phyloP scores from a whole-genome alignment of 805 yeast genomes.

The Suhomyces kilbournensis region DNA sequence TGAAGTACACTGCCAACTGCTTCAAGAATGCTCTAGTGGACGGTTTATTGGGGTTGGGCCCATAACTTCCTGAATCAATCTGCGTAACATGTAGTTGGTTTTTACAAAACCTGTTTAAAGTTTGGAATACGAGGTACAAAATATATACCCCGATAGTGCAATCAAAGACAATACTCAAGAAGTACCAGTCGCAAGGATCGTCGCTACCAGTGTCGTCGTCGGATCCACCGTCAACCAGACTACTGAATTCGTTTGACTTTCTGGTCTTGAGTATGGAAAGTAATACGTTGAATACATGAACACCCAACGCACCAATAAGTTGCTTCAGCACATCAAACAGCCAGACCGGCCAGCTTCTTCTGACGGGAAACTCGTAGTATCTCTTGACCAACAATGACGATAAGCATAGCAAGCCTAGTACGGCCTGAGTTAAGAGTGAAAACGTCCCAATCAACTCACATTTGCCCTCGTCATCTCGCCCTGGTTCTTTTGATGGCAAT shows the following conservation, averaged over 20 bases:
- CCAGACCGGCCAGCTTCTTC: constrained; percentile 90
- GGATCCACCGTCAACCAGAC: neutral
- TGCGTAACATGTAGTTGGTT: constrained; percentile 38
- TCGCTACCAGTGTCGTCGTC: constrained; percentile 7
- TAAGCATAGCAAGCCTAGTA: constrained; percentile 74
- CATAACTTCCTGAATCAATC: constrained; percentile 59
- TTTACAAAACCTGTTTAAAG: constrained; percentile 44
- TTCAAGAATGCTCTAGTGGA: constrained; percentile 55
- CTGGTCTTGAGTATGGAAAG: constrained; percentile 59
- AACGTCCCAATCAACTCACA: constrained; percentile 73
- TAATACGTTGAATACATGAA: constrained; percentile 74
- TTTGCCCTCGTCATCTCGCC: constrained; percentile 24
- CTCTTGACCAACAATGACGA: constrained; percentile 74
- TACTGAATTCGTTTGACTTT: neutral
- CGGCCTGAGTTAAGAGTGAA: constrained; percentile 71
- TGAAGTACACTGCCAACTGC: constrained; percentile 67
- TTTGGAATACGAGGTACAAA: constrained; percentile 50
- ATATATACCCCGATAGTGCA: constrained; percentile 93
- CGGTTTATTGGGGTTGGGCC: constrained; percentile 57
- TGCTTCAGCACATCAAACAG: constrained; percentile 86
- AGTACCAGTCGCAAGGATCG: constrained; percentile 94
- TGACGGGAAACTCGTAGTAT: constrained; percentile 68
- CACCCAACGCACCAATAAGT: constrained; percentile 78
- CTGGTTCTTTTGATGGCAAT: neutral
- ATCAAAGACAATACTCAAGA: constrained; percentile 80